A percentile compares a stretch with the other conserved stretches of the same genome.
These are phyloP conservation scores for Fusarium multiceps DNA, from an alignment of 2,329 filamentous ascomycete species.

Conservation along the genomic window DNA sequence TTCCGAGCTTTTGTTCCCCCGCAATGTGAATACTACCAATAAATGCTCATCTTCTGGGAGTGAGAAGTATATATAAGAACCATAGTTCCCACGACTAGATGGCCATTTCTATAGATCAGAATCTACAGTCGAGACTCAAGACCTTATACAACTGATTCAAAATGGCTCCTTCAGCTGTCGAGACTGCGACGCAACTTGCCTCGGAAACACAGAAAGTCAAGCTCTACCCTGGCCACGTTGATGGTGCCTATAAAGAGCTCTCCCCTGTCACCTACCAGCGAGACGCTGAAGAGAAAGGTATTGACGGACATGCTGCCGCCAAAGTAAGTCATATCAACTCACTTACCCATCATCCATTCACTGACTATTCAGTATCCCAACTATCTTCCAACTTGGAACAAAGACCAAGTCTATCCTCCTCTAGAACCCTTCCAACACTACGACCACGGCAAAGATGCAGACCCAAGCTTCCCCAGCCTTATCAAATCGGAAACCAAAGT, in stretches of 20 bases:
- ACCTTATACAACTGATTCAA: background rate
- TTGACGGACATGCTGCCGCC: slow-evolving; percentile 37
- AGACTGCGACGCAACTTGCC: slow-evolving; percentile 26
- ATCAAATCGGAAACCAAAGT: slow-evolving; percentile 64
- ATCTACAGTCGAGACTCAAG: too few relatives aligned
- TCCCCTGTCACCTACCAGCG: slow-evolving; percentile 33
- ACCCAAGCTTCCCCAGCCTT: slow-evolving; percentile 75
- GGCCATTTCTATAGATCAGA: background rate
- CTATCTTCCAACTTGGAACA: slow-evolving; percentile 79
- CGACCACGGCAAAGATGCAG: slow-evolving; percentile 81
- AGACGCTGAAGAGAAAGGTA: slow-evolving; percentile 39
- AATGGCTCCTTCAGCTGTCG: slow-evolving; percentile 45
- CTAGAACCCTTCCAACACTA: slow-evolving; percentile 76
- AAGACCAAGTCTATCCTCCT: slow-evolving; percentile 71
- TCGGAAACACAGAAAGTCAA: slow-evolving; percentile 37
- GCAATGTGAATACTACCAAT: slow-evolving; percentile 1
- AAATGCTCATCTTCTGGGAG: background rate
- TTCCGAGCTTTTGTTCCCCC: slow-evolving; percentile 20
- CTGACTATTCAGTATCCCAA: slow-evolving; percentile 67
- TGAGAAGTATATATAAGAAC: slow-evolving; percentile 31
- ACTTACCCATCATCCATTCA: fast-evolving
- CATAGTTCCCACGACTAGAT: background rate
- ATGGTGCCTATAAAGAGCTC: slow-evolving; percentile 44
- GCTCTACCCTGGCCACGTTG: slow-evolving; percentile 45
- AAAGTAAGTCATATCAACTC: slow-evolving; percentile 17